Evolutionary conservation across 2,329 filamentous ascomycete genomes (phyloP).

Genomic region (Diaporthe aspalathi): DNA sequence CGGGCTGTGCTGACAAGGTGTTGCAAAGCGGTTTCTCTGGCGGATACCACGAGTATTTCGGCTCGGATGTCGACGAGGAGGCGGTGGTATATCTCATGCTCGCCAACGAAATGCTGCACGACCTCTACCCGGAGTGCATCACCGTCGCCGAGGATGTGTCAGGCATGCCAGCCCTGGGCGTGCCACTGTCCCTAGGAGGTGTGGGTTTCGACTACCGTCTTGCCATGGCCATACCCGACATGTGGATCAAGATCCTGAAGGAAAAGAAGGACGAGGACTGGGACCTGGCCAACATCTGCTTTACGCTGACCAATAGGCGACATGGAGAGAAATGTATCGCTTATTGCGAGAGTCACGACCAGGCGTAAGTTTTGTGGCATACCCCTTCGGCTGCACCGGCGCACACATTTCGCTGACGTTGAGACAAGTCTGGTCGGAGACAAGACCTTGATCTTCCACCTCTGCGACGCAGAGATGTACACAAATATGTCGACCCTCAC

Average conservation of each 20-base stretch:
- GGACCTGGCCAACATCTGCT: conserved; percentile 87
- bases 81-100: conserved; percentile 95
- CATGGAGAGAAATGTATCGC: conserved; percentile 99
- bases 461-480: conserved; percentile 97
- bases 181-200: conserved; percentile 86
- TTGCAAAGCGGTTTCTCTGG: conserved; percentile 87
- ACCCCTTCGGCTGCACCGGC: neutral
- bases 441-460: conserved; percentile 97
- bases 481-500: conserved; percentile 93
- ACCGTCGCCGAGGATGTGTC: conserved; percentile 98
- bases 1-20: conserved; percentile 43
- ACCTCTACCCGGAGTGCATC: conserved; percentile 87
- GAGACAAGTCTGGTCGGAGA: conserved; percentile 87
- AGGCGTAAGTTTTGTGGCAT: conserved; percentile 78
- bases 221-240: conserved; percentile 96
- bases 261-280: conserved; percentile 91
- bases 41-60: conserved; percentile 98
- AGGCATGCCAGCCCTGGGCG: conserved; percentile 96
- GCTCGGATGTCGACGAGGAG: conserved; percentile 87
- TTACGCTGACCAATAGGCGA: conserved; percentile 90
- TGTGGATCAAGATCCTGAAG: conserved; percentile 99
- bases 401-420: conserved; percentile 40
- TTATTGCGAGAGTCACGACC: conserved; percentile 96
- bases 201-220: conserved; percentile 97
- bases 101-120: conserved; percentile 94